These are phyloP conservation scores for Calocybe indica DNA, from an alignment of 768 basidiomycete genomes.

Conservation along the genomic window DNA sequence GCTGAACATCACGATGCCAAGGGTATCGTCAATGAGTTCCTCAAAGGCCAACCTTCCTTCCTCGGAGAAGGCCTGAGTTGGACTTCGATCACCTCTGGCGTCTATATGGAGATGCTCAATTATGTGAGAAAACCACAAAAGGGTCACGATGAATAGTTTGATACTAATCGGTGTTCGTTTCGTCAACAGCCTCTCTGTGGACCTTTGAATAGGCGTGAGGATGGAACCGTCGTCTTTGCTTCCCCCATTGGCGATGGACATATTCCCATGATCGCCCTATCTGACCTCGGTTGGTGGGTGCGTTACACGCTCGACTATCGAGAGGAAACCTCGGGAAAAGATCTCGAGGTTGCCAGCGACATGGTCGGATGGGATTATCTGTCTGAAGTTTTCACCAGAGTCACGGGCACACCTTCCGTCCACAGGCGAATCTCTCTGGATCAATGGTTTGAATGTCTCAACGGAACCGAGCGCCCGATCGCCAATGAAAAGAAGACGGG, in stretches of 20 bases:
- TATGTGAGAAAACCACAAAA: constrained; percentile 15
- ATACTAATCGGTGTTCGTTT: neutral
- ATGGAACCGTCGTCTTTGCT: constrained; percentile 35
- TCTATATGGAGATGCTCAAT: constrained; percentile 37
- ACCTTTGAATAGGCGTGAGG: constrained; percentile 27
- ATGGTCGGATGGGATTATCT: constrained; percentile 30
- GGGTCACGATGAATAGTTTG: no score
- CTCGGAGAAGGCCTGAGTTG: constrained; percentile 26
- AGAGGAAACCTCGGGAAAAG: constrained; percentile 25
- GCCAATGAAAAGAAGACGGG: constrained; percentile 21
- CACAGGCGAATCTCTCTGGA: constrained; percentile 24
- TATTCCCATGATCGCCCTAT: constrained; percentile 32
- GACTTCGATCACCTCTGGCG: constrained; percentile 30
- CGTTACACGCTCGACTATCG: constrained; percentile 33
- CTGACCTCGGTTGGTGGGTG: constrained; percentile 34
- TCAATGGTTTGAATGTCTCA: constrained; percentile 25
- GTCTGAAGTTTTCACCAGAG: constrained; percentile 28
- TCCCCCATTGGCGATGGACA: constrained; percentile 27
- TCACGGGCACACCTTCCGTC: constrained; percentile 29
- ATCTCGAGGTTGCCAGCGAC: constrained; percentile 31
- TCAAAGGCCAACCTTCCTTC: constrained; percentile 27
- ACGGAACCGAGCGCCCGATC: constrained; percentile 21
- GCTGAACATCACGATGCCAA: constrained; percentile 36
- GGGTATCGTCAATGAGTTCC: constrained; percentile 32
- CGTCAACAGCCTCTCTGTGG: constrained; percentile 19